Conservation (phyloP, 371 early-diverging fungal species). For the Syncephalis plumigaleata region DNA sequence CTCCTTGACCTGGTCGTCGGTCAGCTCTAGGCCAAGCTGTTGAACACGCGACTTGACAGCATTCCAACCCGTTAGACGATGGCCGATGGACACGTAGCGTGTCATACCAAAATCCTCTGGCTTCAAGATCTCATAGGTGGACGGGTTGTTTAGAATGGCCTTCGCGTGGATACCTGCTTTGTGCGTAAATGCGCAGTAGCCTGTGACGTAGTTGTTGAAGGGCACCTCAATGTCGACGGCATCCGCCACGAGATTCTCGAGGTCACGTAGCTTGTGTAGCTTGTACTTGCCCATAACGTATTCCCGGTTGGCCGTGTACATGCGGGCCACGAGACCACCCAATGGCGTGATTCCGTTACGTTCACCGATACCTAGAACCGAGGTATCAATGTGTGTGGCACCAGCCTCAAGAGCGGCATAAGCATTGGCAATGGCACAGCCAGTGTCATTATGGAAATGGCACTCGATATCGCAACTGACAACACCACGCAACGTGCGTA, state of each 20-base stretch:
- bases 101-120: conserved; percentile 96
- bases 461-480: conserved; percentile 95
- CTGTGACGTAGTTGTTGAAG: conserved; percentile 97
- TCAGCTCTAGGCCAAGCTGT: conserved; percentile 64
- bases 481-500: conserved; percentile 80
- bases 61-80: conserved; percentile 95
- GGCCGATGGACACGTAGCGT: conserved; percentile 90
- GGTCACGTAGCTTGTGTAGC: conserved; percentile 72
- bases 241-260: conserved; percentile 90
- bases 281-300: conserved; percentile 84
- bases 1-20: conserved; percentile 80
- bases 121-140: conserved; percentile 90
- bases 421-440: conserved; percentile 94
- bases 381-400: conserved; percentile 94
- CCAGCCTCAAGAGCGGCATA: conserved; percentile 92
- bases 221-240: conserved; percentile 88
- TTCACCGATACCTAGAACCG: conserved; percentile 93
- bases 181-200: conserved; percentile 94
- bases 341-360: conserved; percentile 94
- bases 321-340: conserved; percentile 83
- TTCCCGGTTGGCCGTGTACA: conserved; percentile 81
- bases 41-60: conserved; percentile 92
- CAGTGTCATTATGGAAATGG: conserved; percentile 98
- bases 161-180: conserved; percentile 98
- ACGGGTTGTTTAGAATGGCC: conserved; percentile 93